Base-by-base conservation (phyloP, 306 rosid genomes). In the Casuarina glauca region DNA sequence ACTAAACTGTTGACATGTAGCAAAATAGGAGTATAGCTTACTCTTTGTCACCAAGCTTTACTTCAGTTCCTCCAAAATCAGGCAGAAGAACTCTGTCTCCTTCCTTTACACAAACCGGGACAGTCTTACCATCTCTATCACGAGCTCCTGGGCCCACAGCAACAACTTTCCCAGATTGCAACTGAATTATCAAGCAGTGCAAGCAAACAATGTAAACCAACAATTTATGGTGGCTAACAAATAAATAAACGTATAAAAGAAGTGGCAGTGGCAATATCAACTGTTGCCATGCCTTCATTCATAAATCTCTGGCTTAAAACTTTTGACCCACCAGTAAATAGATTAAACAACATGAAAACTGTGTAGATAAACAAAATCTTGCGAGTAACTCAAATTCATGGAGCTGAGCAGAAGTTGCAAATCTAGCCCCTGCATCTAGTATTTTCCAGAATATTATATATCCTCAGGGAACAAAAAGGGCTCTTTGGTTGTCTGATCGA, bases 51-150 rank as follows among this genome's bases (percentile, higher is more conserved):
- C 82, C 76, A 26, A 86, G 90, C 76, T 81, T 83, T 39, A 86
- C 86, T 81, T 86, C 86, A 26, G 84, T 86, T 49, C 90, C 90
- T 78, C 90, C 90, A 73, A 78, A 86, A 64, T 86, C 86, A 49
- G 90, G 90, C 61, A 86, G 74, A 51, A 86, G 87, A 75, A 86
- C 90, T 0, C 78, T 81, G 49, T 86, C 87, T 38, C 90, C 87
- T 81, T 86, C 90, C 76, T 84, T 84, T 15, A 86, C 74, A 60
- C 61, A 17, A 3, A 79, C 82, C 1, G 90, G 87, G 57, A 81
- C 76, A 50, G 78, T 36, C n/a, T 81, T 76, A 62, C 90, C 90
- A 9, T 83, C 90, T 71, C 83, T 81, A 70, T 84, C 82, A n/a
- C 75, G 84, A 70, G 45, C 67, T 41, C 90, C 87, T 4, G 76